A percentile compares a stretch with the other conserved stretches of the same genome.
phyloP scores from a whole-genome alignment of 192 early-diverging fungal species.

The Coemansia sp. region DNA sequence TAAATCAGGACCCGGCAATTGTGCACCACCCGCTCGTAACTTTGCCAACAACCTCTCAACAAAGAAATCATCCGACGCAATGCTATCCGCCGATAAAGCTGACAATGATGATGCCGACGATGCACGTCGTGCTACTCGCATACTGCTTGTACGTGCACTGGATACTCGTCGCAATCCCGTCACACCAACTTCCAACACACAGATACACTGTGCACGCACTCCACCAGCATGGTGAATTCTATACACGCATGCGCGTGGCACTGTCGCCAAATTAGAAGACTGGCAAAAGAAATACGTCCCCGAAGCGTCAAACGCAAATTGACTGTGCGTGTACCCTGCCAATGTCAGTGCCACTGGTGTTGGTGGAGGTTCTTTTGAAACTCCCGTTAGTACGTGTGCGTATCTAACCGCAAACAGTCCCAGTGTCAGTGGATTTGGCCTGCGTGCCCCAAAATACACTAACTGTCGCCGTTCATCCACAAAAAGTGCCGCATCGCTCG shows the following conservation, averaged over 20 bases:
- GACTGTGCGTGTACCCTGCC: constrained; percentile 17
- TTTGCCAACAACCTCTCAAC: constrained; percentile 16
- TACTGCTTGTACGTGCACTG: not conserved
- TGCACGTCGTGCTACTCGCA: not conserved
- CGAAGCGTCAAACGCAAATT: constrained; percentile 15
- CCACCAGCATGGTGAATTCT: not conserved
- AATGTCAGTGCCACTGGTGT: constrained; percentile 11
- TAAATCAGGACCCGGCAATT: constrained; percentile 13
- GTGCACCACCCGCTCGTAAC: constrained; percentile 10
- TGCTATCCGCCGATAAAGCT: constrained; percentile 9
- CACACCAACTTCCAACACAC: constrained; percentile 4
- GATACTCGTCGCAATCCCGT: not conserved
- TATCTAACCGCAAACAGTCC: constrained; percentile 16
- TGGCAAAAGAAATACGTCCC: constrained; percentile 19
- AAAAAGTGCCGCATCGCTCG: constrained; percentile 16
- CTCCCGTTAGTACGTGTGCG: not conserved
- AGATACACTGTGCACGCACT: constrained; percentile 7
- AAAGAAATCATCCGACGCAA: constrained; percentile 19
- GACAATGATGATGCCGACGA: constrained; percentile 8
- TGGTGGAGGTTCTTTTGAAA: not conserved
- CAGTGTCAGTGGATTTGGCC: constrained; percentile 15
- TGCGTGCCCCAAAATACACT: constrained; percentile 24
- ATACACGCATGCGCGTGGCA: constrained; percentile 16
- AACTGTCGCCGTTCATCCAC: constrained; percentile 12
- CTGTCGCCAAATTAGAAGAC: constrained; percentile 24